These are phyloP conservation scores for Fusarium decemcellulare DNA, from an alignment of 2,329 filamentous ascomycete species.

Conservation along the genomic window DNA sequence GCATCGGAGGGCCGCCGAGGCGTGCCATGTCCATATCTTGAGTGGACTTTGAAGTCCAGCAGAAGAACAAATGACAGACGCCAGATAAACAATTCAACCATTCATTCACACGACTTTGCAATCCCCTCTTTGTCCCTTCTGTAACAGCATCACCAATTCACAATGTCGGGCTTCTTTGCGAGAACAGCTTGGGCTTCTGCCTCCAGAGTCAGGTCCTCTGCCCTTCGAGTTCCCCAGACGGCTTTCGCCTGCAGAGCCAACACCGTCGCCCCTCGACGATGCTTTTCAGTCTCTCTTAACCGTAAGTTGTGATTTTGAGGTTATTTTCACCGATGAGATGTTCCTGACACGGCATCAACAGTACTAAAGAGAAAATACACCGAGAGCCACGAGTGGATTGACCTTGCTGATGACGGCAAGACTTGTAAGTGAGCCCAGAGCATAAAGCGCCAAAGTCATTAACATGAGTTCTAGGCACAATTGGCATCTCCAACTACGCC, in stretches of 20 bases:
- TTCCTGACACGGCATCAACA: constrained; percentile 8
- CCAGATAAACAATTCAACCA: constrained; percentile 3
- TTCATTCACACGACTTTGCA: neutral
- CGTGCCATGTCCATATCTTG: constrained; percentile 8
- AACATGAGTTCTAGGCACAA: constrained; percentile 64
- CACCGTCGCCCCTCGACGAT: constrained; percentile 37
- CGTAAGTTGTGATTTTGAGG: constrained; percentile 19
- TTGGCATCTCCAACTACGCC: constrained; percentile 87
- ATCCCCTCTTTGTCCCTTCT: neutral
- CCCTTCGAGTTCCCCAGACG: constrained; percentile 36
- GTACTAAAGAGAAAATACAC: constrained; percentile 71
- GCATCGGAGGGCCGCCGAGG: constrained; percentile 34
- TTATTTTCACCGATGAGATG: neutral
- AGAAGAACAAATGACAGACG: neutral
- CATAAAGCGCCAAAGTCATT: neutral
- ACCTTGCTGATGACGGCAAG: constrained; percentile 77
- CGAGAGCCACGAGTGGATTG: constrained; percentile 94
- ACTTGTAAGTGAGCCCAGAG: constrained; percentile 39
- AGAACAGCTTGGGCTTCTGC: constrained; percentile 44
- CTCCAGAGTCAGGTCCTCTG: constrained; percentile 41
- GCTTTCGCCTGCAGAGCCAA: constrained; percentile 32
- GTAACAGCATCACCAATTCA: constrained; percentile 4
- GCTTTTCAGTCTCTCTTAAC: constrained; percentile 44
- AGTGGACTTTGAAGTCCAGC: constrained; percentile 4
- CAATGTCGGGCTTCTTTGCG: constrained; percentile 44